Percentiles rank a stretch among this genome's conserved stretches.
phyloP scores from a whole-genome alignment of 768 basidiomycete species.

The Kwoniella botswanensis region DNA sequence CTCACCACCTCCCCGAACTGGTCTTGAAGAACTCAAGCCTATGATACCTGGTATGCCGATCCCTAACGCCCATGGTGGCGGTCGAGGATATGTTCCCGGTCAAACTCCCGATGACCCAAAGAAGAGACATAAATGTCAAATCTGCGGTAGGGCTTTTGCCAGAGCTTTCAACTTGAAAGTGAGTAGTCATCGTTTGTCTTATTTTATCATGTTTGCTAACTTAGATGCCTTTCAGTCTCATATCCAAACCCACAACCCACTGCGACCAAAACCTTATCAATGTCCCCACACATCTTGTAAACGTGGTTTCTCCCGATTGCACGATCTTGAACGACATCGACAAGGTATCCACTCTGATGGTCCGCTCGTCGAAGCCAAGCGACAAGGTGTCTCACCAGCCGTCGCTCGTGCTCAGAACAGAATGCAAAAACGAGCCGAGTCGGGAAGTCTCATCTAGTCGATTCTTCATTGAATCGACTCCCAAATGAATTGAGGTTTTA shows the following conservation, averaged over 20 bases:
- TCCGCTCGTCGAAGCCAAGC: conserved; percentile 55
- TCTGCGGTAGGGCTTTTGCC: conserved; percentile 73
- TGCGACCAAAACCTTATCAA: conserved; percentile 83
- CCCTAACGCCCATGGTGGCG: conserved; percentile 54
- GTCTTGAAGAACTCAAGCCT: conserved; percentile 35
- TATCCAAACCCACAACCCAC: conserved; percentile 91
- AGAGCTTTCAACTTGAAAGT: conserved; percentile 92
- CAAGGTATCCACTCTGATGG: conserved; percentile 58
- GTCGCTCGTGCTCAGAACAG: conserved; percentile 53
- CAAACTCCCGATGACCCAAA: conserved; percentile 57
- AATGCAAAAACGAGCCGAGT: conserved; percentile 45
- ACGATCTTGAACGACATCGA: conserved; percentile 85
- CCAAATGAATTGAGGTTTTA: conserved; percentile 38
- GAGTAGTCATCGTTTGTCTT: conserved; percentile 15
- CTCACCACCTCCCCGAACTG: conserved; percentile 14
- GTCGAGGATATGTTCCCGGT: conserved; percentile 57
- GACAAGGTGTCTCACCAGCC: conserved; percentile 51
- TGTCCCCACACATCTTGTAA: conserved; percentile 85
- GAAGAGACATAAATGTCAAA: conserved; percentile 56
- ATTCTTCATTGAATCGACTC: conserved; percentile 18
- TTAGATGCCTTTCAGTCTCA: conserved; percentile 63
- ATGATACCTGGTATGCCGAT: conserved; percentile 35
- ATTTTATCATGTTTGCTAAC: conserved; percentile 15
- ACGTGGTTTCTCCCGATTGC: conserved; percentile 90
- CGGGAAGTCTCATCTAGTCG: conserved; percentile 43